Conservation (phyloP, 371 early-diverging fungal species). For the Phascolomyces articulosus region DNA sequence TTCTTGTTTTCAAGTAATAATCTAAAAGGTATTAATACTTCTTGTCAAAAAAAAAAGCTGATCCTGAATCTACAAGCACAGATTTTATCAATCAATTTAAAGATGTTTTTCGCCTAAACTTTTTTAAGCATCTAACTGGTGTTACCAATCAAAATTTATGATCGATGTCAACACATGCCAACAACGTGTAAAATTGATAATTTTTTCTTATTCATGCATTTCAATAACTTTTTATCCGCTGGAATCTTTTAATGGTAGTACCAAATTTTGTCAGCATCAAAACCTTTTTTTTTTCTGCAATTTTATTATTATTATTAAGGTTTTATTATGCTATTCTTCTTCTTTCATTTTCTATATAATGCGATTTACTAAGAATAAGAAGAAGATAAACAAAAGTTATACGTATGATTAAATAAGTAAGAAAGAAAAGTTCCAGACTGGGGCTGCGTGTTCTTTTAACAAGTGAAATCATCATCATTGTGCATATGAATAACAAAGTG, state of each 20-base stretch:
- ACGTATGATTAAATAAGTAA: too few species aligned
- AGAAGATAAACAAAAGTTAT: not conserved
- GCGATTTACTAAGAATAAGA: not conserved
- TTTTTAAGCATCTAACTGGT: not conserved
- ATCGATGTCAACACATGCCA: not conserved
- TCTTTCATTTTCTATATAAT: too few species aligned
- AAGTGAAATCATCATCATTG: not conserved
- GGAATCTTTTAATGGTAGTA: not conserved
- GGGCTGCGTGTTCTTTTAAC: not conserved
- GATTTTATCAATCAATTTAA: too few species aligned
- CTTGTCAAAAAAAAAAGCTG: too few species aligned
- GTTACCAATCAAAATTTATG: not conserved
- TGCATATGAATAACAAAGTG: not conserved
- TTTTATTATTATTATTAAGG: too few species aligned
- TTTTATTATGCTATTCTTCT: too few species aligned
- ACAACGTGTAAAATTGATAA: not conserved
- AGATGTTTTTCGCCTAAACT: not conserved
- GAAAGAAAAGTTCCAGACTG: not conserved
- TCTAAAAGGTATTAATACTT: too few species aligned
- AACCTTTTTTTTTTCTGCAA: not conserved
- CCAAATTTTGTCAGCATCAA: not conserved
- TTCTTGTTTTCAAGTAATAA: too few species aligned
- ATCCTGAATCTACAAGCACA: too few species aligned
- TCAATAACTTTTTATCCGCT: not conserved
- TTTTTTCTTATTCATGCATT: not conserved